These are phyloP conservation scores for Phaseolus lunatus DNA, from an alignment of 306 rosid genomes.

Conservation along the genomic window DNA sequence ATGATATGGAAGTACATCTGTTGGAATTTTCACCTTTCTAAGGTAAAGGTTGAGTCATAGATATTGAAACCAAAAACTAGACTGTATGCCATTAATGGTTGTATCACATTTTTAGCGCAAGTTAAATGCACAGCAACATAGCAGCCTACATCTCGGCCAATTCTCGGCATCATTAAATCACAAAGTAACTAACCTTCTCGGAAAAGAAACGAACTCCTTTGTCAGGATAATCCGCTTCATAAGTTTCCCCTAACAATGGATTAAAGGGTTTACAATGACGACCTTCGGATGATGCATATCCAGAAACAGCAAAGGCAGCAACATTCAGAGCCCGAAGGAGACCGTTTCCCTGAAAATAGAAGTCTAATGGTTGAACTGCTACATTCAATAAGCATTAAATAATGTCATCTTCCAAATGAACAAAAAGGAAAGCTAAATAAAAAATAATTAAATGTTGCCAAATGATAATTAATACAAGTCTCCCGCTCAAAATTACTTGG, in stretches of 20 bases:
- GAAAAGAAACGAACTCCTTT: slow-evolving; percentile 96
- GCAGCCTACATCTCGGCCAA: slow-evolving; percentile 27
- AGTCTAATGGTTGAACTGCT: slow-evolving; percentile 33
- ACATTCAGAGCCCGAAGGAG: slow-evolving; percentile 82
- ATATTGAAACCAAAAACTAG: slow-evolving; percentile 32
- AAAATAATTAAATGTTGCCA: background rate
- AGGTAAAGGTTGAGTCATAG: background rate
- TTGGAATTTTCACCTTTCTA: background rate
- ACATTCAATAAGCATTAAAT: slow-evolving; percentile 33
- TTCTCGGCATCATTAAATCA: slow-evolving; percentile 29
- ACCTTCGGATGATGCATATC: slow-evolving; percentile 96
- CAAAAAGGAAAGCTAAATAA: slow-evolving; percentile 22
- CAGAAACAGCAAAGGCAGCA: slow-evolving; percentile 98
- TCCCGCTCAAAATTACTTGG: background rate
- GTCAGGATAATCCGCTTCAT: slow-evolving; percentile 93
- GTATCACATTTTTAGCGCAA: background rate
- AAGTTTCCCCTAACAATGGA: slow-evolving; percentile 98
- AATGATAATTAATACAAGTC: background rate
- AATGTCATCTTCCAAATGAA: slow-evolving; percentile 33
- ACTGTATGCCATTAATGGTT: background rate
- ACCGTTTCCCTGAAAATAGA: slow-evolving; percentile 79
- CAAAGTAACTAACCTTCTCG: slow-evolving; percentile 75
- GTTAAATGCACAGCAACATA: slow-evolving; percentile 18
- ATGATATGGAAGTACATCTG: background rate
- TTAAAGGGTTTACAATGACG: slow-evolving; percentile 98